Evolutionary conservation across 345 rosid genomes (phyloP).

Genomic region (Viola odorata): DNA sequence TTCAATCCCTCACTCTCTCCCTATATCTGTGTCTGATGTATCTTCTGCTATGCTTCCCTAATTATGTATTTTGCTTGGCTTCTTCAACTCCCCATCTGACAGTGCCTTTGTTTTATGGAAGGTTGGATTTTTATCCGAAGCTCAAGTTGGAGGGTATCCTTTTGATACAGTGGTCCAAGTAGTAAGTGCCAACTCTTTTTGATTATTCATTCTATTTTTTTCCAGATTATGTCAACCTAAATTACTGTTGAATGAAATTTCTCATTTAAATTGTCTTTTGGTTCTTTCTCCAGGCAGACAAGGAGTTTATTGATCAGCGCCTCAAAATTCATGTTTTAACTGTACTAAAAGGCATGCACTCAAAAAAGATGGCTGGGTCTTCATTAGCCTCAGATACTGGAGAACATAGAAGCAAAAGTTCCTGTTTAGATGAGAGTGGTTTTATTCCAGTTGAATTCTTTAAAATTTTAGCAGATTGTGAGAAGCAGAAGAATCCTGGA

Average conservation of each 20-base stretch:
- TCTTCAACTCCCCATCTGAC: slow-evolving; percentile 19
- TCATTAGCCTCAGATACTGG: slow-evolving; percentile 39
- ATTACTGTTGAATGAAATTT: slow-evolving; percentile 4
- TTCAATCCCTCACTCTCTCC: slow-evolving; percentile 1
- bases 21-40: too few relatives aligned
- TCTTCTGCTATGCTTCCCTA: too few relatives aligned
- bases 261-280: slow-evolving; percentile 15
- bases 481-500: slow-evolving; percentile 80
- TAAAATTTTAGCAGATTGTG: slow-evolving; percentile 81
- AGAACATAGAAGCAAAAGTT: slow-evolving; percentile 37
- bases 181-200: slow-evolving; percentile 40
- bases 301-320: slow-evolving; percentile 84
- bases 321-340: slow-evolving; percentile 80
- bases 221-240: background rate
- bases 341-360: slow-evolving; percentile 75
- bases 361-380: slow-evolving; percentile 55
- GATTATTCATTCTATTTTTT: background rate
- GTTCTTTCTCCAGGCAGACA: slow-evolving; percentile 55
- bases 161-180: slow-evolving; percentile 75
- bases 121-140: slow-evolving; percentile 96
- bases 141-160: slow-evolving; percentile 91
- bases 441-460: slow-evolving; percentile 75
- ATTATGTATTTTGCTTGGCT: background rate
- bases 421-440: slow-evolving; percentile 47
- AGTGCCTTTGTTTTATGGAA: slow-evolving; percentile 21